phyloP scores from a whole-genome alignment of 345 rosid species.

The Kernera saxatilis region DNA sequence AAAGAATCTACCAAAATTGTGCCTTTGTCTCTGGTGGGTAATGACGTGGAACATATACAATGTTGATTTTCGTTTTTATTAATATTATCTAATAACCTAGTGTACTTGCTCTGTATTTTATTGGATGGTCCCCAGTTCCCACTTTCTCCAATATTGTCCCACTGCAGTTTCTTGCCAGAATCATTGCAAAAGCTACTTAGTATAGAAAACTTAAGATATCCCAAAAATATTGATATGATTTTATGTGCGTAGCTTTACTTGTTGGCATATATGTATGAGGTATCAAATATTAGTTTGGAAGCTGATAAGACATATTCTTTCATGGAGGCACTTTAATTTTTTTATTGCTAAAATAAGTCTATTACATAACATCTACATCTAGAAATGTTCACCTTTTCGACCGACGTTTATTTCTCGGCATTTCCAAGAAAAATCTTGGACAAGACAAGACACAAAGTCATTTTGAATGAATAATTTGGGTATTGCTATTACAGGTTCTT shows the following conservation, averaged over 20 bases:
- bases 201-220: not conserved
- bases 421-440: not conserved
- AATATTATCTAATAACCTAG: not conserved
- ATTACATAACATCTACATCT: not conserved
- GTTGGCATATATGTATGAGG: not conserved
- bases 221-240: not conserved
- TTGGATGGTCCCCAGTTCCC: slow-evolving; percentile 21
- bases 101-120: slow-evolving; percentile 17
- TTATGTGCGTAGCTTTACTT: not conserved
- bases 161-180: slow-evolving; percentile 1
- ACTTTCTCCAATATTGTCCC: slow-evolving; percentile 23
- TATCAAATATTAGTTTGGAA: not conserved
- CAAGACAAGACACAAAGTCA: not conserved
- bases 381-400: not conserved
- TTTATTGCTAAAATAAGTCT: not conserved
- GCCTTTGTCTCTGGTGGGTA: slow-evolving; percentile 6
- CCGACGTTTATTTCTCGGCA: not conserved
- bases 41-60: slow-evolving; percentile 14
- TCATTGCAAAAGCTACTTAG: not conserved
- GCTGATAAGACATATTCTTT: slow-evolving; percentile 6
- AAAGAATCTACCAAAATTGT: not conserved
- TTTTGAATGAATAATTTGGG: not conserved
- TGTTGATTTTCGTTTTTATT: not conserved
- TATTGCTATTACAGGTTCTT: slow-evolving; percentile 46
- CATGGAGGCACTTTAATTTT: not conserved